phyloP scores from a whole-genome alignment of 441 rosid genomes.

The Adansonia grandidieri region DNA sequence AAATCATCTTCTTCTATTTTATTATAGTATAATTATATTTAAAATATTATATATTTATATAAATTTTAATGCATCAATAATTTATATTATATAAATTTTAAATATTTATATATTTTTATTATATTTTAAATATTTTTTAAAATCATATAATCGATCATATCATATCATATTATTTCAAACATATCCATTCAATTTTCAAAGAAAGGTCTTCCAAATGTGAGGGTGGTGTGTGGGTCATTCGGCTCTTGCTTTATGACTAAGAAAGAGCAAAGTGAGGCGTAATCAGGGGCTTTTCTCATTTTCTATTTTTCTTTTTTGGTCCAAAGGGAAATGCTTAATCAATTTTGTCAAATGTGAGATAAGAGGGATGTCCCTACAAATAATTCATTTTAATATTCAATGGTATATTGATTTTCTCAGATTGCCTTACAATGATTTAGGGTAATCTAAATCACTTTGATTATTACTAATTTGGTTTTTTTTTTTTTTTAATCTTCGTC shows the following conservation, averaged over 20 bases:
- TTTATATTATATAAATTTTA: too few species aligned
- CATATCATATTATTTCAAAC: too few species aligned
- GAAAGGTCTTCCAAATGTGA: not conserved
- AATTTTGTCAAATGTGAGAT: not conserved
- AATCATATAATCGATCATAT: too few species aligned
- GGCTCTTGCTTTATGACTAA: not conserved
- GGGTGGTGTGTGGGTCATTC: not conserved
- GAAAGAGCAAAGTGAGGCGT: constrained; percentile 2
- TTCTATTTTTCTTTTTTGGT: not conserved
- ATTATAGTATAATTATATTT: too few species aligned
- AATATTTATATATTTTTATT: too few species aligned
- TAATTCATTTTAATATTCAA: not conserved
- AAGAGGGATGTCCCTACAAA: too few species aligned
- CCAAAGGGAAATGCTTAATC: not conserved
- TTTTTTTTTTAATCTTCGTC: not conserved
- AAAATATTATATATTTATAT: too few species aligned
- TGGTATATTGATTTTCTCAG: not conserved
- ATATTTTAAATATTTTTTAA: too few species aligned
- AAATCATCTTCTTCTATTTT: too few species aligned
- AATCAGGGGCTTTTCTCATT: not conserved
- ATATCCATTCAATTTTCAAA: not conserved
- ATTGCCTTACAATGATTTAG: not conserved
- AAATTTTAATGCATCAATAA: too few species aligned
- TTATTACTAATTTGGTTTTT: not conserved
- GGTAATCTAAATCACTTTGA: not conserved